These are phyloP conservation scores for Aspergillus niger DNA, from an alignment of 2,329 filamentous ascomycete genomes.

Conservation along the genomic window DNA sequence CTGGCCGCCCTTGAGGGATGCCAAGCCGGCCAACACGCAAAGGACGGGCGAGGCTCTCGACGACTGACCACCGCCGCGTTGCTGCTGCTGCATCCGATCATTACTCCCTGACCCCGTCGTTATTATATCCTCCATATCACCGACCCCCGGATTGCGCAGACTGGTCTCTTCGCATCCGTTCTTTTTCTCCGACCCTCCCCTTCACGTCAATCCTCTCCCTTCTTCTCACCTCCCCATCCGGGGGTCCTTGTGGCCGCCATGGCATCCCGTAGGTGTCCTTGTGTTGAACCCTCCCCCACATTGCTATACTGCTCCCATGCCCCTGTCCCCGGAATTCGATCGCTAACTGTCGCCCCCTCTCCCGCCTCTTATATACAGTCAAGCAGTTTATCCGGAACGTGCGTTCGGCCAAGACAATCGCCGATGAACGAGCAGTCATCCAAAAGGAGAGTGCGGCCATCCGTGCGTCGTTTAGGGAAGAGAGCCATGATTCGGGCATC, in stretches of 20 bases:
- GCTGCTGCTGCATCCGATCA: neutral
- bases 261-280: slow-evolving; percentile 56
- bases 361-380: slow-evolving; percentile 58
- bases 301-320: slow-evolving; percentile 16
- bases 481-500: slow-evolving; percentile 87
- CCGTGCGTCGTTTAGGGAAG: slow-evolving; percentile 94
- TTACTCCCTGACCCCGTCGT: neutral
- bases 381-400: slow-evolving; percentile 99
- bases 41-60: slow-evolving; percentile 23
- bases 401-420: slow-evolving; percentile 96
- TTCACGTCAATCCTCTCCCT: slow-evolving; percentile 9
- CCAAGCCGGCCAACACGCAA: slow-evolving; percentile 24
- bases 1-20: neutral
- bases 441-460: slow-evolving; percentile 99
- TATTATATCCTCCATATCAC: slow-evolving; percentile 7
- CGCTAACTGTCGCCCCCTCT: slow-evolving; percentile 15
- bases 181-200: slow-evolving; percentile 14
- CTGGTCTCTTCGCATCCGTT: slow-evolving; percentile 26
- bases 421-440: slow-evolving; percentile 96
- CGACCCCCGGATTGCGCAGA: slow-evolving; percentile 17
- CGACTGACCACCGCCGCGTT: neutral
- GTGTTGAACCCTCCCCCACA: slow-evolving; percentile 23
- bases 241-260: slow-evolving; percentile 56
- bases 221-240: slow-evolving; percentile 37
- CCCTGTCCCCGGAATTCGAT: slow-evolving; percentile 28